Base-by-base conservation (phyloP, 2,329 filamentous ascomycete genomes). In the Chaetomiaceae sp. region DNA sequence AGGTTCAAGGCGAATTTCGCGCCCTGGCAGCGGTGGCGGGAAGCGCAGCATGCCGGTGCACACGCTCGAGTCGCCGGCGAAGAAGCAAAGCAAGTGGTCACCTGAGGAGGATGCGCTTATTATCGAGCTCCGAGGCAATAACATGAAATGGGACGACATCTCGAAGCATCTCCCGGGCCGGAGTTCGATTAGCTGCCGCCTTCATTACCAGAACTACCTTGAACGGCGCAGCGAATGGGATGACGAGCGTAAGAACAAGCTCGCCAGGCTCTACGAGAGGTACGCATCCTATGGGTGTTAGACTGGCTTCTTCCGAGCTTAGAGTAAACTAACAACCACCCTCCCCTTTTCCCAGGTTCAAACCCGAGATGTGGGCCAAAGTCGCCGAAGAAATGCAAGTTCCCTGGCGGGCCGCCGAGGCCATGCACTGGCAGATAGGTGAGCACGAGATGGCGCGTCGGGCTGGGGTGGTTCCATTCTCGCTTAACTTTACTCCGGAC, bases 141-240 rank as follows among this genome's bases (percentile, higher is more conserved):
- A 89, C 8, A 96, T 96, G 90, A 97, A 97, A 68, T 97, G 92
- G 94, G 92, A 97, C 67, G 92, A 97, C 70, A 96, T 97, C 64
- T 95, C 90, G 57, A 95, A 92, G 74, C 82, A 86, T 50, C 75
- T 97, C 45, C 91, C 90, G 2, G 92, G 92, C 57, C 83, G 94
- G 62, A 96, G 90, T 71, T 86, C 90, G 53, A 96, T 96, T 65
- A 95, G 90, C 63, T 97, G 92, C 70, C 85, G 92, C 38, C 78
- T 97, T 47, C 90, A 96, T 66, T 97, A 96, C 69, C 92, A 97
- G 65, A 99, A 99, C 69, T 97, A 97, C 68, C 81, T 96, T 48
- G 94, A 99, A 71, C 82, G 90, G 65, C 81, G 90, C 53, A 90
- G 89, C 64, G 90, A 95, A 67, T 97, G 92, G 91, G 90, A 96